Base-by-base conservation (phyloP, 768 basidiomycete species). In the Tubosaeta sp. region DNA sequence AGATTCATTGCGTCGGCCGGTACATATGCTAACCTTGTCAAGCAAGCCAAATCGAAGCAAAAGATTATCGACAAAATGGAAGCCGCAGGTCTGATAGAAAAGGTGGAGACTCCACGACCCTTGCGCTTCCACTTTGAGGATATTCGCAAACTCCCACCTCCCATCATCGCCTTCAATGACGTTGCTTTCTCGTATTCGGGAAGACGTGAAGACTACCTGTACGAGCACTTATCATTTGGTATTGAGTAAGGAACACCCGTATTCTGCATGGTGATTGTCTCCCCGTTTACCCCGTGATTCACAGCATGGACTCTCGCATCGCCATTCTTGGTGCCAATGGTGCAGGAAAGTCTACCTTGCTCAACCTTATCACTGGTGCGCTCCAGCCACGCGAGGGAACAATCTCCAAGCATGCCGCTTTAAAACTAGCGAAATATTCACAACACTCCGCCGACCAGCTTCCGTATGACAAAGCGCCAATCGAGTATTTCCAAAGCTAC, bases 21-120 rank as follows among this genome's bases (percentile, higher is more conserved):
- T 82, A 99, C 95, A 33, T 99, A 98, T 68, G 97, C 95, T 61
- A 99, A 99, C 72, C 83, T 99, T 59, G 95, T 99, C 63, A 91
- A 87, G 65, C 95, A 99, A 72, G 95, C 95, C 60, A 97, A 99
- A 75, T 97, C 95, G 46, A 99, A 99, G 71, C 95, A 99, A 72
- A 99, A 99, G 82, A 98, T 99, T 58, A 95, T 99, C 72, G 95
- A 99, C 79, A 99, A 99, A 83, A 99, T 99, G 95, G 97, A 99
- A 78, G 95, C 95, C 26, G 95, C 95, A 13, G 95, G 95, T 56
- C 79, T 99, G 39, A 80, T 99, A 66, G 92, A 99, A 72, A 93
- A 92, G 74, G 75, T 97, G 53, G 92, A 95, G 65, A 68, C 69
- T 4, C 77, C 80, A 33, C 84, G 81, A 60, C 82, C 82, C 14